Conservation (phyloP, 2,329 filamentous ascomycete species). For the Calycina herbarum region DNA sequence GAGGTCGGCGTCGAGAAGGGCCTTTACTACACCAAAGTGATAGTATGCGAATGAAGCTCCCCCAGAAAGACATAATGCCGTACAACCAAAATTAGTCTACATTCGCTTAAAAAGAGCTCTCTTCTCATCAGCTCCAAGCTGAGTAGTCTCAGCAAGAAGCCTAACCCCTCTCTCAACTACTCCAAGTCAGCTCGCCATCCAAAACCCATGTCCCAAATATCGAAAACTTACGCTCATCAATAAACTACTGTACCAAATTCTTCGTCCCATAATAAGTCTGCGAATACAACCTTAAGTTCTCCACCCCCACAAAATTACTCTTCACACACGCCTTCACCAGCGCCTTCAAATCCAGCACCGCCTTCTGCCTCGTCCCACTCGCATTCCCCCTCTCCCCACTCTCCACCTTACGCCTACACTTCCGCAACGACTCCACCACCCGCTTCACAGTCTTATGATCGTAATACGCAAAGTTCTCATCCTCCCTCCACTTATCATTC, state of each 20-base stretch:
- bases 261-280: constrained; percentile 99
- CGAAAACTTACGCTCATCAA: constrained; percentile 73
- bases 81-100: constrained; percentile 87
- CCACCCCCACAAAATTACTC: constrained; percentile 94
- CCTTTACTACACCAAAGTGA: constrained; percentile 90
- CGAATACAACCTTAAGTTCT: constrained; percentile 92
- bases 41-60: constrained; percentile 96
- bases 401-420: constrained; percentile 53
- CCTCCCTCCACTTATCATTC: constrained; percentile 76
- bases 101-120: constrained; percentile 81
- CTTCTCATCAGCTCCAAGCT: constrained; percentile 72
- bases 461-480: constrained; percentile 80
- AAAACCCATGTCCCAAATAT: neutral
- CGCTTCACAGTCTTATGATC: constrained; percentile 80
- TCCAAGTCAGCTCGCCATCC: constrained; percentile 12
- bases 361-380: constrained; percentile 43
- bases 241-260: constrained; percentile 82
- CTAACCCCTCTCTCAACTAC: constrained; percentile 65
- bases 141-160: constrained; percentile 66
- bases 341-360: constrained; percentile 73
- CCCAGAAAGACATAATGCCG: constrained; percentile 88
- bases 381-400: constrained; percentile 51
- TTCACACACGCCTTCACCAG: constrained; percentile 90
- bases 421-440: constrained; percentile 74
- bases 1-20: constrained; percentile 79